A percentile compares a stretch with the other conserved stretches of the same genome.
Conservation (phyloP, 2,329 filamentous ascomycete species). For the Rhexocercosporidium sp. region DNA sequence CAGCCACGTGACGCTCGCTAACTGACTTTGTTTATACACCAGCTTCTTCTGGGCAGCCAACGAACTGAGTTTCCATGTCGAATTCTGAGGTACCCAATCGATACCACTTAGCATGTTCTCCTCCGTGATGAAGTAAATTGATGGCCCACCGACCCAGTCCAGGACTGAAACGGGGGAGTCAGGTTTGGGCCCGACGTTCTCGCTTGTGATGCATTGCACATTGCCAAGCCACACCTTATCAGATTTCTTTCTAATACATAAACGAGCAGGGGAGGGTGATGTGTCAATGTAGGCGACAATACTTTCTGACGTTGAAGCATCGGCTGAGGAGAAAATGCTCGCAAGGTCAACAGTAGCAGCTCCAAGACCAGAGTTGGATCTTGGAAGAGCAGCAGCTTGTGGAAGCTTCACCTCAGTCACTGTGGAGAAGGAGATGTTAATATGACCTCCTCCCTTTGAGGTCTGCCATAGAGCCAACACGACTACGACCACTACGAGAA, state of each 20-base stretch:
- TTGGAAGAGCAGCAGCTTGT: not conserved
- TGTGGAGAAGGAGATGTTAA: not conserved
- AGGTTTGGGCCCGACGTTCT: not conserved
- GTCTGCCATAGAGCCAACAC: not conserved
- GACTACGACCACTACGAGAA: not conserved
- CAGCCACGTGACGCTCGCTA: slow-evolving; percentile 24
- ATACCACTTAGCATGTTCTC: slow-evolving; percentile 15
- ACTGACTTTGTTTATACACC: slow-evolving; percentile 14
- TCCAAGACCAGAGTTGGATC: not conserved
- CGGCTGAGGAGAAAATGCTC: not conserved
- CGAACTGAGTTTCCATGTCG: slow-evolving; percentile 21
- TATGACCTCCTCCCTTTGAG: not conserved
- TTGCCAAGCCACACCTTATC: not conserved
- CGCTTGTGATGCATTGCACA: not conserved
- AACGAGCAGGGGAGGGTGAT: not conserved
- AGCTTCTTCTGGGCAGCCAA: slow-evolving; percentile 12
- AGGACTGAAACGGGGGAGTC: not conserved
- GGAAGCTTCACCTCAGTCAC: not conserved
- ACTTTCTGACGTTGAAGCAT: not conserved
- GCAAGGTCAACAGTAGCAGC: not conserved
- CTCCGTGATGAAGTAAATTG: slow-evolving; percentile 20
- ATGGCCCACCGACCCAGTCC: slow-evolving; percentile 17
- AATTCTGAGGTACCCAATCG: slow-evolving; percentile 20
- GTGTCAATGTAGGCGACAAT: not conserved
- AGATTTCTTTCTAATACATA: not conserved